Evolutionary conservation across 164 flowering plant species (phyloP).

Genomic region (Sedum album): DNA sequence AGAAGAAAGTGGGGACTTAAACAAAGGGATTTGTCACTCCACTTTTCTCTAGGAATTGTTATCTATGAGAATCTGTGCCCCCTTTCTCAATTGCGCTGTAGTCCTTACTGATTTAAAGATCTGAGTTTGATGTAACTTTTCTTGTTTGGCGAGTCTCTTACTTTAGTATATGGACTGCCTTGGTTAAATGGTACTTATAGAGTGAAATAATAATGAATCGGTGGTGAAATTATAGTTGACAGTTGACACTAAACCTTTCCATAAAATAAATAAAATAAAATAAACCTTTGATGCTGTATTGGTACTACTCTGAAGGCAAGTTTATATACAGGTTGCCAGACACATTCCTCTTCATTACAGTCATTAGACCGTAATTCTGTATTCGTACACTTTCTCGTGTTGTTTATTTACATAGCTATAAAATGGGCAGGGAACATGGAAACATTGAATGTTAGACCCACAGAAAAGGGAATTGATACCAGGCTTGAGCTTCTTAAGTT

Average conservation of each 20-base stretch:
- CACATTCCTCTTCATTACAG: not conserved
- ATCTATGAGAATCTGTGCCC: not conserved
- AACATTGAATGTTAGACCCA: constrained; percentile 76
- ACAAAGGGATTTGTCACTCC: not conserved
- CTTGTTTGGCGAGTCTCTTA: not conserved
- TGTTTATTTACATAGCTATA: not conserved
- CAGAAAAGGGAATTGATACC: constrained; percentile 68
- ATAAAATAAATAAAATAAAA: not conserved
- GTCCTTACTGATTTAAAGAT: not conserved
- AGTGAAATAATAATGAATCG: not conserved
- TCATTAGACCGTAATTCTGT: not conserved
- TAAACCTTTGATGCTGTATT: not conserved
- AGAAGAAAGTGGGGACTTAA: not conserved
- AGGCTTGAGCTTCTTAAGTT: constrained; percentile 75
- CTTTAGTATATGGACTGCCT: not conserved
- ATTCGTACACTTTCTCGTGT: constrained; percentile 1
- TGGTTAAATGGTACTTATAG: not conserved
- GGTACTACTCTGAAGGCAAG: not conserved
- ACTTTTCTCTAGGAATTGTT: not conserved
- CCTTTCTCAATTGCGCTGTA: not conserved
- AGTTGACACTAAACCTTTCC: not conserved
- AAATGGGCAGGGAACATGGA: constrained; percentile 80
- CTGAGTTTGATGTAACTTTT: not conserved
- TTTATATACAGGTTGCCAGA: not conserved
- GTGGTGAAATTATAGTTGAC: not conserved